A percentile compares a stretch with the other conserved stretches of the same genome.
phyloP scores from a whole-genome alignment of 2,329 filamentous ascomycete genomes.

The Pseudogymnoascus sp. region DNA sequence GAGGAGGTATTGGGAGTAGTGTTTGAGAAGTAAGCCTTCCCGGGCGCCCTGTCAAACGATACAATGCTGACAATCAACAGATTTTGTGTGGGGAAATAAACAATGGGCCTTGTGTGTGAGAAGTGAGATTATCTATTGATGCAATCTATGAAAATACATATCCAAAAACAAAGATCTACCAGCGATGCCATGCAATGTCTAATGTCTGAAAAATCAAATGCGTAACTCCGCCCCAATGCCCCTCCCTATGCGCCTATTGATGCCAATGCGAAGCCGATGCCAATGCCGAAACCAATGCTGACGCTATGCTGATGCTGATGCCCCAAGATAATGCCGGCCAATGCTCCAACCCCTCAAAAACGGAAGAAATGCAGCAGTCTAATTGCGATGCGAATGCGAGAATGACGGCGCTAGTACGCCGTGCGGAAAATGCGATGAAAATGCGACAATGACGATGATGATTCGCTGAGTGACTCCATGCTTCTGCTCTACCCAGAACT shows the following conservation, averaged over 20 bases:
- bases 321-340: background rate
- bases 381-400: background rate
- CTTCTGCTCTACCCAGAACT: background rate
- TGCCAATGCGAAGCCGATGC: background rate
- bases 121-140: constrained; percentile 8
- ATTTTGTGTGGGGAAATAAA: constrained; percentile 6
- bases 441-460: background rate
- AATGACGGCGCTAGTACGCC: background rate
- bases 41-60: background rate
- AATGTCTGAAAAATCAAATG: background rate
- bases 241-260: background rate
- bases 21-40: constrained; percentile 69
- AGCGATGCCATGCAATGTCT: background rate
- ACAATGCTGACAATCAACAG: background rate
- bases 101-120: background rate
- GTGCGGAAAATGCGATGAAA: background rate
- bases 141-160: constrained; percentile 6
- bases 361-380: background rate
- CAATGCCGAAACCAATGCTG: background rate
- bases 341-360: background rate
- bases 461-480: background rate
- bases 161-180: background rate
- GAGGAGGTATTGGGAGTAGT: constrained; percentile 95
- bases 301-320: background rate
- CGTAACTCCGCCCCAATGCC: background rate